A percentile compares a stretch with the other conserved stretches of the same genome.
These are phyloP conservation scores for Hypoxylon fuscum DNA, from an alignment of 495 filamentous ascomycete species.

Conservation along the genomic window DNA sequence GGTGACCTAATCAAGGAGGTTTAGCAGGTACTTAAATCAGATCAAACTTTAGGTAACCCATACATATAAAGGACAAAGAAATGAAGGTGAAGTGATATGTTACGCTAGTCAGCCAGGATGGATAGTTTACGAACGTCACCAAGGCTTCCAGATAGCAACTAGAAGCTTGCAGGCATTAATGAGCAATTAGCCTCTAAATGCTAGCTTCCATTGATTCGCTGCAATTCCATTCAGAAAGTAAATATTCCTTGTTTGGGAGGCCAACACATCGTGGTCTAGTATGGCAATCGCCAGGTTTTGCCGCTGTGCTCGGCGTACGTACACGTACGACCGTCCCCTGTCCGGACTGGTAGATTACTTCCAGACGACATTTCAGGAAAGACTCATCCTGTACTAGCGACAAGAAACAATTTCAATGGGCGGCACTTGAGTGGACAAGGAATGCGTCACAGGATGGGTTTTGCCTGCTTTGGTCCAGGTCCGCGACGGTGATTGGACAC, in stretches of 20 bases:
- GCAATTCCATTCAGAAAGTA: not conserved
- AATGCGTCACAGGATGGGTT: slow-evolving; percentile 22
- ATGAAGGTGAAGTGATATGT: not conserved
- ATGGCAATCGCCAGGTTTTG: slow-evolving; percentile 10
- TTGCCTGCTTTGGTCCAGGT: slow-evolving; percentile 43
- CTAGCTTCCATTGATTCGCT: slow-evolving; percentile 8
- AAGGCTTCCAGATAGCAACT: not conserved
- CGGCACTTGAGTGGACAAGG: slow-evolving; percentile 17
- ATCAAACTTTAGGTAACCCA: not conserved
- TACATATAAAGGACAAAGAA: slow-evolving; percentile 6
- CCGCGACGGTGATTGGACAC: slow-evolving; percentile 35
- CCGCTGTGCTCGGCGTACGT: slow-evolving; percentile 27
- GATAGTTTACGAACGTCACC: not conserved
- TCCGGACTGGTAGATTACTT: slow-evolving; percentile 9
- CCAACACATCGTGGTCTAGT: slow-evolving; percentile 18
- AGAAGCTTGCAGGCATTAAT: not conserved
- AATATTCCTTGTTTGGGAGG: too few relatives aligned
- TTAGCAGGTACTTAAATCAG: slow-evolving; percentile 11
- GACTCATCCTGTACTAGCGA: slow-evolving; percentile 6
- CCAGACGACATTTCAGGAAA: too few relatives aligned
- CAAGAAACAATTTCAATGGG: slow-evolving; percentile 10
- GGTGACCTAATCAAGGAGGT: not conserved
- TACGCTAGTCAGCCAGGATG: not conserved
- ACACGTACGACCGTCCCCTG: slow-evolving; percentile 6
- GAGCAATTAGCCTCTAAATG: not conserved